These are phyloP conservation scores for Neostapfia colusana DNA, from an alignment of 176 grass and related monocot species.

Conservation along the genomic window DNA sequence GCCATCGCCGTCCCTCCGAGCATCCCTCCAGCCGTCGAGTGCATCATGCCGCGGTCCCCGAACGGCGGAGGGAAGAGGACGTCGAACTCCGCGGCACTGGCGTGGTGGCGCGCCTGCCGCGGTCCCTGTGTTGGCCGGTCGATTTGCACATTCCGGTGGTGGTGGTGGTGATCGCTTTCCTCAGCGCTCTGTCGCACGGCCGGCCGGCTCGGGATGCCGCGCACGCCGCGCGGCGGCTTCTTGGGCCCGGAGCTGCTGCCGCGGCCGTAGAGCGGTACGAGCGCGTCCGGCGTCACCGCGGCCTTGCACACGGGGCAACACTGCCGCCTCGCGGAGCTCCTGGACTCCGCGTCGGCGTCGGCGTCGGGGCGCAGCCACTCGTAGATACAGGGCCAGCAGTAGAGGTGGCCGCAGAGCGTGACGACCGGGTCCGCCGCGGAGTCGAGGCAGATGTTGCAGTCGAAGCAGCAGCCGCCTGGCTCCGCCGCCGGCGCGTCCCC, in stretches of 20 bases:
- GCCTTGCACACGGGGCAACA: constrained; percentile 96
- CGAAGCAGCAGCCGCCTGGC: constrained; percentile 54
- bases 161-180: neutral
- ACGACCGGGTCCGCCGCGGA: constrained; percentile 75
- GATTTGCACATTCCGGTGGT: neutral
- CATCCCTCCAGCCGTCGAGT: constrained; percentile 42
- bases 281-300: constrained; percentile 41
- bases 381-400: constrained; percentile 99
- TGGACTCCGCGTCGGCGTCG: constrained; percentile 3
- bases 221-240: constrained; percentile 5
- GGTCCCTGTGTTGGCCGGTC: neutral
- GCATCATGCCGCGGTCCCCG: constrained; percentile 30
- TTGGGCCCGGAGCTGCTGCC: constrained; percentile 43
- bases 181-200: neutral
- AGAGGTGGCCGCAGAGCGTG: constrained; percentile 92
- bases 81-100: constrained; percentile 12
- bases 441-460: constrained; percentile 96
- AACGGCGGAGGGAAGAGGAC: neutral
- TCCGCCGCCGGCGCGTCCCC: constrained; percentile 13
- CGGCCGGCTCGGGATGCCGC: constrained; percentile 50
- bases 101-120: neutral
- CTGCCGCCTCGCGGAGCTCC: constrained; percentile 14
- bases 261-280: constrained; percentile 90
- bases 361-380: constrained; percentile 67
- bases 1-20: constrained; percentile 24